A percentile compares a stretch with the other conserved stretches of the same genome.
phyloP scores from a whole-genome alignment of 2,329 filamentous ascomycete species.

The Microdochium paspali region DNA sequence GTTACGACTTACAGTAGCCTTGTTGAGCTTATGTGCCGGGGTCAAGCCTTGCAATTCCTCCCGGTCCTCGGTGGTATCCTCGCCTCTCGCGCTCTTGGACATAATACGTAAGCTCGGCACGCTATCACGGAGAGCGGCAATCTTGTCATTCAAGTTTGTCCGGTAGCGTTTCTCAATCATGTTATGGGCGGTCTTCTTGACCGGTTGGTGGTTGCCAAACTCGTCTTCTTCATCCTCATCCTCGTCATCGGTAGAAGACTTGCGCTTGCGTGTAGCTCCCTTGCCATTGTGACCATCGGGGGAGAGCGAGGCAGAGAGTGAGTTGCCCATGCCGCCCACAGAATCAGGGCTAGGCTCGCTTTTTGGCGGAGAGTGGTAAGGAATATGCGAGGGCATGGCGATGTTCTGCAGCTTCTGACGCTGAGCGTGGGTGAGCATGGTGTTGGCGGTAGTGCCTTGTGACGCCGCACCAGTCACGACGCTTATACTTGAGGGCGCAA shows the following conservation, averaged over 20 bases:
- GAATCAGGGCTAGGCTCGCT: slow-evolving; percentile 51
- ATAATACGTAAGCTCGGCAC: slow-evolving; percentile 84
- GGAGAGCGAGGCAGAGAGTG: slow-evolving; percentile 39
- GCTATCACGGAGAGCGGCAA: slow-evolving; percentile 81
- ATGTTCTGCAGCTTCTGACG: slow-evolving; percentile 53
- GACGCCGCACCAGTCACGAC: slow-evolving; percentile 13
- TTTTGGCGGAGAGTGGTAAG: slow-evolving; percentile 45
- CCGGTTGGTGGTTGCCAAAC: slow-evolving; percentile 42
- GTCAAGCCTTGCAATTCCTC: slow-evolving; percentile 76
- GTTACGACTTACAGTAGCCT: slow-evolving; percentile 77
- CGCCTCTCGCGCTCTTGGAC: slow-evolving; percentile 60
- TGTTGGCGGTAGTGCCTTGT: slow-evolving; percentile 22
- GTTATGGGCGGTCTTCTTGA: slow-evolving; percentile 93
- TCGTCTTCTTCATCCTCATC: slow-evolving; percentile 51
- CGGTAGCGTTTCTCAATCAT: slow-evolving; percentile 97
- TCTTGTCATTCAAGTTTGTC: slow-evolving; percentile 95
- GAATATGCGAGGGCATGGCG: slow-evolving; percentile 54
- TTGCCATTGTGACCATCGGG: slow-evolving; percentile 37
- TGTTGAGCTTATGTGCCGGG: slow-evolving; percentile 90
- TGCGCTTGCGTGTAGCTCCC: slow-evolving; percentile 50
- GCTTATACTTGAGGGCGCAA: slow-evolving; percentile 12
- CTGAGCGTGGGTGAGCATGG: slow-evolving; percentile 44
- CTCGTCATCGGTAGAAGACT: slow-evolving; percentile 48
- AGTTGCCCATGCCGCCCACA: slow-evolving; percentile 36
- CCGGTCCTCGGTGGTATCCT: slow-evolving; percentile 63